Evolutionary conservation across 1,284 basidiomycete genomes (phyloP).

Genomic region (Amylostereum areolatum): DNA sequence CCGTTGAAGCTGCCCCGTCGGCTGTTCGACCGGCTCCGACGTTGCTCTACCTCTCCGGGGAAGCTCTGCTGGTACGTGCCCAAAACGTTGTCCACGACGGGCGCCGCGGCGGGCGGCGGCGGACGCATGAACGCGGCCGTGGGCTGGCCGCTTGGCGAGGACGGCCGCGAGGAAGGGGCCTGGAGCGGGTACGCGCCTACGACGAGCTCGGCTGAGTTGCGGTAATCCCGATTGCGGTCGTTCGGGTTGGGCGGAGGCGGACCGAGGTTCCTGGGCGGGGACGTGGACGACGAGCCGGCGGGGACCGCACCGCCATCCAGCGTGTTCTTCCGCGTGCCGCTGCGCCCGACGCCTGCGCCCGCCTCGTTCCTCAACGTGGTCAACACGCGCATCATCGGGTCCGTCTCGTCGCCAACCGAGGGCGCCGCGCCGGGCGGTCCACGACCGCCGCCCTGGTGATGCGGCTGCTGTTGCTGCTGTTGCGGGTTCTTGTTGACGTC

Average conservation of each 20-base stretch:
- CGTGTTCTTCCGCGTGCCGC: conserved; percentile 15
- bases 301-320: conserved; percentile 14
- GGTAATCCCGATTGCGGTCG: conserved; percentile 39
- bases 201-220: conserved; percentile 61
- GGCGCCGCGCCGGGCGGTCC: not conserved
- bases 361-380: conserved; percentile 34
- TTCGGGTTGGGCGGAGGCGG: conserved; percentile 5
- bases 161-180: conserved; percentile 52
- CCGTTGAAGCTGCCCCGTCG: conserved; percentile 25
- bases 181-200: conserved; percentile 63
- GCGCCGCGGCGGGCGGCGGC: conserved; percentile 40
- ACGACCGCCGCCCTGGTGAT: not conserved
- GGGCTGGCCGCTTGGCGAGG: conserved; percentile 61
- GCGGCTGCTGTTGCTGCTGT: conserved; percentile 12
- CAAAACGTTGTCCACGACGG: conserved; percentile 67
- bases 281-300: conserved; percentile 16
- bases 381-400: conserved; percentile 56
- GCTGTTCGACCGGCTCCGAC: conserved; percentile 40
- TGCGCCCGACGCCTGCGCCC: conserved; percentile 21
- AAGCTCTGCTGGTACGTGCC: conserved; percentile 79
- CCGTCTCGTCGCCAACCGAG: conserved; percentile 40
- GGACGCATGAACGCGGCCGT: conserved; percentile 74
- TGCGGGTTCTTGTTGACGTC: conserved; percentile 57
- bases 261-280: conserved; percentile 16
- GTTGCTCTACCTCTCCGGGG: conserved; percentile 73